Evolutionary conservation across 2,329 filamentous ascomycete species (phyloP), one percentile per base, ranked within the genome.

Genomic region (Fusarium zealandicum): DNA sequence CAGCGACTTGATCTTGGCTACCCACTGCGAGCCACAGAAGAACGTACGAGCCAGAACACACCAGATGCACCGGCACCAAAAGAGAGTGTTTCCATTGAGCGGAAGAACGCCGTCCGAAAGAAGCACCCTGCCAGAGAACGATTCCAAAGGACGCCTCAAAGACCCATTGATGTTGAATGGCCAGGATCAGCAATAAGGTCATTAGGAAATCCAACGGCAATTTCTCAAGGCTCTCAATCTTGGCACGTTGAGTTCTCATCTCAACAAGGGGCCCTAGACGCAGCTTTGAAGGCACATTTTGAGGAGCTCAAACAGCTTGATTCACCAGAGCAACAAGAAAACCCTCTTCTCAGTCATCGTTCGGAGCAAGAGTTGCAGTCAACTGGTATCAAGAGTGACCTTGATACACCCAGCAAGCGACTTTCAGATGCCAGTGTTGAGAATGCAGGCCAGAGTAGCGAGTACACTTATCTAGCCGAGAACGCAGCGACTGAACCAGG

Each of bases 71-170:
- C 45, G n/a, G 2, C 31, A n/a, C 13, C 28, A 3, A 49, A 36
- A 13, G 51, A 51, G 27, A 17, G 22, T 7, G 22, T 35, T 10
- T 42, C 59, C 2, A 60, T 63, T 18, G 59, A 54, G 32, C 39
- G 59, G 13, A 62, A 60, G 36, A 61, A 61, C 16, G 59, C 59
- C 1, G 45, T 63, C 16, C 61, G 59, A 10, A 63, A 43, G 51
- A 60, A 57, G n/a, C 18, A 60, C 13, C 55, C 36, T 9, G 35
- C 27, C n/a, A 62, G 48, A 6, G 54, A 44, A 10, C 43, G 48
- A 4, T 8, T 22, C 9, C 39, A 31, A 14, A 33, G 35, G 18
- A 45, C 33, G 9, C 33, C 41, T 36, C 43, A 39, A 12, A 51
- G 14, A 28, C 31, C 55, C 1, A 25, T 60, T 33, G 28, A 51